Conservation (phyloP, 169 alveolate genomes). For the Eimeria necatrix region DNA sequence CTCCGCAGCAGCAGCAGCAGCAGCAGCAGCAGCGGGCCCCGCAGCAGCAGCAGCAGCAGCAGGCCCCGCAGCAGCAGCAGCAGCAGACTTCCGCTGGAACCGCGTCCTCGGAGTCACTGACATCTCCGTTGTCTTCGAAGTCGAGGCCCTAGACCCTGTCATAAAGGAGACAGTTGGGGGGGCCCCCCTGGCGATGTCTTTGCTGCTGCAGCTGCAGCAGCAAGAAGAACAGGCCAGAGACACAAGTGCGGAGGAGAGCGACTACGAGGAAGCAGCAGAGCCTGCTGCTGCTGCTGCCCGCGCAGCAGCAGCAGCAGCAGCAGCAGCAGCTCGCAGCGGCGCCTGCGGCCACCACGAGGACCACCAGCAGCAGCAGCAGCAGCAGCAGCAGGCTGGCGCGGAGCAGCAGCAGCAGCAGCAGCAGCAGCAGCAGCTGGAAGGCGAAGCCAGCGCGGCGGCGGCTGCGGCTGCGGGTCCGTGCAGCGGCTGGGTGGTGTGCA, state of each 20-base stretch:
- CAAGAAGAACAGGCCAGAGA: slow-evolving; percentile 8
- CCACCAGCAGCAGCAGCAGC: too few relatives aligned
- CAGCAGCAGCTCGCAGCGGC: too few relatives aligned
- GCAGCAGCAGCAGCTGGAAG: too few relatives aligned
- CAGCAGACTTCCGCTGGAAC: not conserved
- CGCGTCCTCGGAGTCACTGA: not conserved
- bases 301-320: slow-evolving; percentile 49
- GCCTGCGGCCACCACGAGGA: too few relatives aligned
- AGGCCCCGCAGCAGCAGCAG: not conserved
- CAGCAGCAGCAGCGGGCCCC: not conserved
- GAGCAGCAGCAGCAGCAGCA: too few relatives aligned
- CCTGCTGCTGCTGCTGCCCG: too few relatives aligned
- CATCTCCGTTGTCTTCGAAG: slow-evolving; percentile 15
- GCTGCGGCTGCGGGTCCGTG: too few relatives aligned
- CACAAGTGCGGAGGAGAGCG: not conserved
- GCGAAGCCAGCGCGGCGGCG: too few relatives aligned
- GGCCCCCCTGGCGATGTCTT: slow-evolving; percentile 18
- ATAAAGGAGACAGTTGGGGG: slow-evolving; percentile 20
- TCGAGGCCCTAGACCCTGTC: not conserved
- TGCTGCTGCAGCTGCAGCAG: slow-evolving; percentile 48
- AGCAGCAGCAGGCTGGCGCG: too few relatives aligned
- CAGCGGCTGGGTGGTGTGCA: too few relatives aligned
- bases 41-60: slow-evolving; percentile 45
- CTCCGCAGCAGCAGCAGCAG: slow-evolving; percentile 34
- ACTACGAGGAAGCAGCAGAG: not conserved